Conservation (phyloP, 2,329 filamentous ascomycete species). For the Tolypocladium pustulatum region DNA sequence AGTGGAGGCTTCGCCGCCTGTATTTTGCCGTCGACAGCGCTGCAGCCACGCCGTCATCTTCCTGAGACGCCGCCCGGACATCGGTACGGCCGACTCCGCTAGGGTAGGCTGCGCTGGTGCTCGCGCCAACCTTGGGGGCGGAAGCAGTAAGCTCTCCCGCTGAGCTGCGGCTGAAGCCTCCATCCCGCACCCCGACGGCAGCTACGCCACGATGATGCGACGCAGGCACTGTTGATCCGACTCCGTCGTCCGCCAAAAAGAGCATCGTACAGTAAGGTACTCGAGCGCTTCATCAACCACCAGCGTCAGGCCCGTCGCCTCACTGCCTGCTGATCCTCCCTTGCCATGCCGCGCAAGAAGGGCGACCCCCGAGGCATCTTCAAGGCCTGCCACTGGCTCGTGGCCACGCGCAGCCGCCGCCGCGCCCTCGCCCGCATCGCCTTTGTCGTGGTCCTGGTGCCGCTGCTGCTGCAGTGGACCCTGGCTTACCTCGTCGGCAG, state of each 20-base stretch:
- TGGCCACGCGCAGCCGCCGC: constrained; percentile 9
- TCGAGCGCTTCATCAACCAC: neutral
- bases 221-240: neutral
- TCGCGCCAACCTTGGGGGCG: too few relatives aligned
- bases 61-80: neutral
- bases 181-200: neutral
- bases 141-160: neutral
- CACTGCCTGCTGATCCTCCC: neutral
- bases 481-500: constrained; percentile 24
- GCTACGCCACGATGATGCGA: neutral
- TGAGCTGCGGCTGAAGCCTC: neutral
- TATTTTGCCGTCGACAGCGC: neutral
- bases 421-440: constrained; percentile 8
- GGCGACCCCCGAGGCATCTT: neutral
- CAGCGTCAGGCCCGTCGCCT: neutral
- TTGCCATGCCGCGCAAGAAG: neutral
- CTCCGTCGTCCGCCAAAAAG: neutral
- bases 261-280: neutral
- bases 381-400: constrained; percentile 6
- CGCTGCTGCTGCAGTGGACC: constrained; percentile 22
- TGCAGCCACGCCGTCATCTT: neutral
- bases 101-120: too few relatives aligned
- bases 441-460: constrained; percentile 8
- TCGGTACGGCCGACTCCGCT: neutral
- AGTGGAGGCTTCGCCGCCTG: neutral